Conservation (phyloP, 1,139 yeast genomes). For the Pichia sp. region DNA sequence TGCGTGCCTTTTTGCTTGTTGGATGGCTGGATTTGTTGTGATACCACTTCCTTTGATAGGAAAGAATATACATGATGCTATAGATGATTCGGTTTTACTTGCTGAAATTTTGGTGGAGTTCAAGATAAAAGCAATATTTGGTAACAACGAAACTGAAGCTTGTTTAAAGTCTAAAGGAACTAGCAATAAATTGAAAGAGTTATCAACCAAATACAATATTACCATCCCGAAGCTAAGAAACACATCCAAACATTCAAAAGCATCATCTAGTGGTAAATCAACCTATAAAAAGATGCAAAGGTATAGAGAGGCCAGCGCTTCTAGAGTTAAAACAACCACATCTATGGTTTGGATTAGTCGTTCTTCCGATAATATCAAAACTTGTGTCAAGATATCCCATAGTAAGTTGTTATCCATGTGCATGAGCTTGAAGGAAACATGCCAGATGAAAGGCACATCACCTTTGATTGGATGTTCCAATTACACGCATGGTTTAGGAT, state of each 20-base stretch:
- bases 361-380: constrained; percentile 66
- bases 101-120: constrained; percentile 62
- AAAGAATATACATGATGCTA: constrained; percentile 53
- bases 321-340: constrained; percentile 31
- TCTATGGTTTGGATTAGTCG: constrained; percentile 41
- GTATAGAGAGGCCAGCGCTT: constrained; percentile 39
- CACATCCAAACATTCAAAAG: constrained; percentile 58
- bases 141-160: constrained; percentile 70
- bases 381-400: constrained; percentile 53
- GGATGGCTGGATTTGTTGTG: constrained; percentile 71
- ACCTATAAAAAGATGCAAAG: constrained; percentile 37
- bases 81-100: constrained; percentile 71
- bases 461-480: constrained; percentile 84
- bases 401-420: constrained; percentile 67
- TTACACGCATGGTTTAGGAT: constrained; percentile 80
- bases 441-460: constrained; percentile 65
- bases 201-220: constrained; percentile 35
- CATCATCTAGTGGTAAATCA: constrained; percentile 41
- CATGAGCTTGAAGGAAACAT: constrained; percentile 85
- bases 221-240: constrained; percentile 54
- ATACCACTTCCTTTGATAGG: constrained; percentile 78
- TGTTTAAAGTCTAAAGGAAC: constrained; percentile 65
- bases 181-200: constrained; percentile 53
- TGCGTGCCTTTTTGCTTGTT: constrained; percentile 79
- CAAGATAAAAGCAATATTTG: constrained; percentile 63